These are phyloP conservation scores for Phytophthora ohioensis DNA, from an alignment of 352 stramenopile genomes.

Conservation along the genomic window DNA sequence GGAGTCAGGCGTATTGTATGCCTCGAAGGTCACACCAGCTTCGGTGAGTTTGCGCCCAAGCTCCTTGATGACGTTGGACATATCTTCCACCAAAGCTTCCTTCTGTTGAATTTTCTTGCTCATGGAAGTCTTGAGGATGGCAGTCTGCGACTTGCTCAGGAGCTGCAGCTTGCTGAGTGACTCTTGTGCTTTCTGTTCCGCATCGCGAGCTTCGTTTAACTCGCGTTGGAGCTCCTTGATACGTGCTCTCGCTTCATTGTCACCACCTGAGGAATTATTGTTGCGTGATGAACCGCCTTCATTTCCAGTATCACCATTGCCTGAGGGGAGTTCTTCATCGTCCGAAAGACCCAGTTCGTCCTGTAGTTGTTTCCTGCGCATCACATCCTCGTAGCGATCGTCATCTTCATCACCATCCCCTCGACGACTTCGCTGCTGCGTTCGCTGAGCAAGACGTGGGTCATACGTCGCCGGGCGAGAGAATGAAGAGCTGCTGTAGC, in stretches of 20 bases:
- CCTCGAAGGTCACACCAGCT: conserved; percentile 56
- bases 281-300: conserved; percentile 1
- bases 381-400: conserved; percentile 47
- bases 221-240: conserved; percentile 72
- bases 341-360: conserved; percentile 85
- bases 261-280: conserved; percentile 9
- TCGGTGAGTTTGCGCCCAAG: conserved; percentile 69
- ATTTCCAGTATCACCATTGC: conserved; percentile 16
- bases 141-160: conserved; percentile 86
- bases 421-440: conserved; percentile 43
- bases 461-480: conserved; percentile 88
- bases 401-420: conserved; percentile 60
- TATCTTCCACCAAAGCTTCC: conserved; percentile 69
- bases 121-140: conserved; percentile 87
- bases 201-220: conserved; percentile 62
- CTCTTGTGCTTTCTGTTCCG: conserved; percentile 79
- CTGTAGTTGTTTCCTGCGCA: conserved; percentile 64
- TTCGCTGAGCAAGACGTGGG: conserved; percentile 69
- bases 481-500: conserved; percentile 62
- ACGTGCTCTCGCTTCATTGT: conserved; percentile 41
- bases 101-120: conserved; percentile 84
- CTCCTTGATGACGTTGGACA: conserved; percentile 64
- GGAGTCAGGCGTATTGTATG: conserved; percentile 45
- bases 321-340: conserved; percentile 42
- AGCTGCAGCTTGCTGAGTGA: conserved; percentile 86